phyloP scores from a whole-genome alignment of 768 basidiomycete species.

The Hygrocybe punicea region DNA sequence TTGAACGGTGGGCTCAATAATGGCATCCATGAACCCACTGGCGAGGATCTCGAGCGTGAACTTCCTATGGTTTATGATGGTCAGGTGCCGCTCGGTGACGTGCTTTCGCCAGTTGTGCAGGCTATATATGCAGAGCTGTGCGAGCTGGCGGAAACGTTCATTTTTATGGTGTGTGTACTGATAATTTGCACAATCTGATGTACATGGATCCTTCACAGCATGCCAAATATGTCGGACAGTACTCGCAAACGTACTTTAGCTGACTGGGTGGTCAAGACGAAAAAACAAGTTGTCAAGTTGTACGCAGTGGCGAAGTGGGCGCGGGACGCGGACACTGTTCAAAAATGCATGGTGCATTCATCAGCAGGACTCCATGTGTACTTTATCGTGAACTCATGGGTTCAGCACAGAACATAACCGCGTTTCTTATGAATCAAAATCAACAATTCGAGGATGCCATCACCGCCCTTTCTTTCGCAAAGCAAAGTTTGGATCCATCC shows the following conservation, averaged over 20 bases:
- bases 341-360: conserved; percentile 73
- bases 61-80: conserved; percentile 71
- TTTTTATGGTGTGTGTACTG: conserved; percentile 4
- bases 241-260: conserved; percentile 78
- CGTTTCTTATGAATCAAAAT: conserved; percentile 83
- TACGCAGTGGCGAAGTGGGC: conserved; percentile 88
- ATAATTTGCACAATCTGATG: not conserved
- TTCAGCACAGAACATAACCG: conserved; percentile 68
- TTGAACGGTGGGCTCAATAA: conserved; percentile 28
- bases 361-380: not conserved
- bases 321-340: conserved; percentile 75
- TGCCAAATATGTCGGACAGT: conserved; percentile 79
- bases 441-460: conserved; percentile 75
- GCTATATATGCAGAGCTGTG: conserved; percentile 79
- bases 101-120: conserved; percentile 74
- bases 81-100: conserved; percentile 67
- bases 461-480: conserved; percentile 57
- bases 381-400: not conserved
- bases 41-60: conserved; percentile 67
- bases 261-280: conserved; percentile 86
- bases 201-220: conserved; percentile 36
- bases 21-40: conserved; percentile 29
- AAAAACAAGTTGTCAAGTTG: conserved; percentile 86
- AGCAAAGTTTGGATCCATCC: conserved; percentile 69
- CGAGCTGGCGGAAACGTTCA: conserved; percentile 85